Evolutionary conservation across 2,329 filamentous ascomycete genomes (phyloP).

Genomic region (Lecanicillium sp.): DNA sequence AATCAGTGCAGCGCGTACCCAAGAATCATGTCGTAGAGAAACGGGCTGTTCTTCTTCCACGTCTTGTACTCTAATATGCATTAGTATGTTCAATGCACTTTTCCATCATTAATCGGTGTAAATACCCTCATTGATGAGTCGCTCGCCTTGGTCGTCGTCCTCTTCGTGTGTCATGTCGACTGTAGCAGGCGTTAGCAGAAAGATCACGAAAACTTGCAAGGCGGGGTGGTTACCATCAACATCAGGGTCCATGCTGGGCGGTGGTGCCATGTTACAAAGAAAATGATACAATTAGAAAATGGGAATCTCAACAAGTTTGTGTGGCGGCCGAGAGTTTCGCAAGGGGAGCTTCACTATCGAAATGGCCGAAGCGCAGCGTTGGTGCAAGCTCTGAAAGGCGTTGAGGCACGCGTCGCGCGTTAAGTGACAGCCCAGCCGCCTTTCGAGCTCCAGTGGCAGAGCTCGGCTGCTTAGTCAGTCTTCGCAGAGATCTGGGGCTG

Average conservation of each 20-base stretch:
- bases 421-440: conserved; percentile 23
- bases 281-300: background rate
- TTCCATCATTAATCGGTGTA: no score
- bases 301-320: background rate
- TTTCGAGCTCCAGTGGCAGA: conserved; percentile 2
- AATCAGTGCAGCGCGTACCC: conserved; percentile 54
- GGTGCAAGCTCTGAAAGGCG: conserved; percentile 26
- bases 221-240: conserved; percentile 28
- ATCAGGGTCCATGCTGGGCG: conserved; percentile 30
- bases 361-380: background rate
- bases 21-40: conserved; percentile 96
- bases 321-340: background rate
- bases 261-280: conserved; percentile 28
- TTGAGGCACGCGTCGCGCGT: conserved; percentile 32
- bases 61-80: conserved; percentile 81
- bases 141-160: conserved; percentile 68
- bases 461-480: conserved; percentile 9
- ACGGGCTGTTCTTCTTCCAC: conserved; percentile 99
- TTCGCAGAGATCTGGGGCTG: background rate
- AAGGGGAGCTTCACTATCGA: background rate
- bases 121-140: conserved; percentile 89
- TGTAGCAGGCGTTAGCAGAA: conserved; percentile 16
- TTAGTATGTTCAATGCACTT: no score
- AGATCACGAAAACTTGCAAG: conserved; percentile 1
- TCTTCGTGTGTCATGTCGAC: conserved; percentile 53